Base-by-base conservation (phyloP, 495 filamentous ascomycete species). In the Neurospora sp. region DNA sequence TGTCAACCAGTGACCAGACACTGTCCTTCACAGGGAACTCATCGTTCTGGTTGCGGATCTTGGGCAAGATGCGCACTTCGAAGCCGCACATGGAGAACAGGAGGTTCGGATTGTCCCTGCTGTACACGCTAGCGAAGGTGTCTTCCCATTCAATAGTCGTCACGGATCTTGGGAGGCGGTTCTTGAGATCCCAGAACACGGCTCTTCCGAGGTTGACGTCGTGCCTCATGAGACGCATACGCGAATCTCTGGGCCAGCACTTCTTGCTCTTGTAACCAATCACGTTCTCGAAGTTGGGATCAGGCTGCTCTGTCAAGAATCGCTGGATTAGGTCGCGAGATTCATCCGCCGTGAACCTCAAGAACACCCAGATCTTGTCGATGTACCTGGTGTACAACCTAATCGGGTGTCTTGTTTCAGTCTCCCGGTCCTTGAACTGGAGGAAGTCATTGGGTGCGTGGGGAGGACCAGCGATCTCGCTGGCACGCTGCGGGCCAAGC, bases 101-200 rank as follows among this genome's bases (percentile, higher is more conserved):
- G 35, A 99, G 82, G 76, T 99, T 99, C 7, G 96, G 96, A 77
- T 99, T 99, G 83, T 99, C 96, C 76, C 93, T 89, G 83, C 95
- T 98, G 84, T 99, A 99, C 16, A 99, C 96, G 74, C 95, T 98
- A n/a, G 94, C 90, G 77, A 99, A 99, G 0, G 95, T 98, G 80
- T 99, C 96, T 79, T 98, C 96, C 96, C 96, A 99, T 72, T 99
- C 96, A 73, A 98, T 96, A 1, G 96, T 98, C 0, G 96, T 98
- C 53, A 99, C 89, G 31, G 94, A 97, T 73, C 96, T 87, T 17
- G 96, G 96, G 68, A 99, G 86, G 17, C 96, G 87, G 81, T 99
- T 98, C 87, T 99, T 99, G 81, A 99, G 80, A 79, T 99, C 96
- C 96, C 96, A 99, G 83, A 99, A 99, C 14, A 98, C 96, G 74